These are phyloP conservation scores for Ambrosia hybrid DNA, from an alignment of 140 eudicot genomes.

Conservation along the genomic window DNA sequence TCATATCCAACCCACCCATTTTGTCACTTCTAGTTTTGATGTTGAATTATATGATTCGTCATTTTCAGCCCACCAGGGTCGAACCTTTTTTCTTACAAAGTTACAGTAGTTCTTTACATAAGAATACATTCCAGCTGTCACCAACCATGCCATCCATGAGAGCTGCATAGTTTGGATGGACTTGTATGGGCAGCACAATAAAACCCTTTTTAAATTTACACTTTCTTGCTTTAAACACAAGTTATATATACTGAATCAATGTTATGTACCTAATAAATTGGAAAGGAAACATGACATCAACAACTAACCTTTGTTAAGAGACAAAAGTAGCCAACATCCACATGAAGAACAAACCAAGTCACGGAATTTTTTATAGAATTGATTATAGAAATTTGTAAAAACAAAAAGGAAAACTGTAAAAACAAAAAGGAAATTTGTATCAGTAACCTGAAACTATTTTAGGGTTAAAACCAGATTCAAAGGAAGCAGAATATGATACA, in stretches of 20 bases:
- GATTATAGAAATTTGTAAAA: too few species aligned
- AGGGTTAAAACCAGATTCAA: conserved; percentile 6
- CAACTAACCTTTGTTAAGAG: too few species aligned
- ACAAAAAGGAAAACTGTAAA: conserved; percentile 92
- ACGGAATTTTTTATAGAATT: too few species aligned
- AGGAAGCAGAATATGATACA: neutral
- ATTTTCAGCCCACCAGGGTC: neutral
- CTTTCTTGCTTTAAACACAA: neutral
- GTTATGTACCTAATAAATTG: too few species aligned
- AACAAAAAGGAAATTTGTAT: neutral
- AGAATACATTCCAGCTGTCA: neutral
- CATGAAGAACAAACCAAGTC: too few species aligned
- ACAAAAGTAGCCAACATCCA: too few species aligned
- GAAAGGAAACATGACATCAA: too few species aligned
- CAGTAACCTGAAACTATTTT: conserved; percentile 13
- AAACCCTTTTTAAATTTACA: neutral
- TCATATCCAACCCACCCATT: too few species aligned
- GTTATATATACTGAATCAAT: too few species aligned
- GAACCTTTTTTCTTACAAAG: neutral
- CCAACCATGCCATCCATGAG: conserved; percentile 4
- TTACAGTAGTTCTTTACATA: neutral
- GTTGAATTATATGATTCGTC: neutral
- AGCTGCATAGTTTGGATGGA: conserved; percentile 10
- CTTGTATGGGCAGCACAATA: conserved; percentile 3
- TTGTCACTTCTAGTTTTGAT: neutral